phyloP scores from a whole-genome alignment of 108 stramenopile species.

The Pseudonitzschia multistriata region DNA sequence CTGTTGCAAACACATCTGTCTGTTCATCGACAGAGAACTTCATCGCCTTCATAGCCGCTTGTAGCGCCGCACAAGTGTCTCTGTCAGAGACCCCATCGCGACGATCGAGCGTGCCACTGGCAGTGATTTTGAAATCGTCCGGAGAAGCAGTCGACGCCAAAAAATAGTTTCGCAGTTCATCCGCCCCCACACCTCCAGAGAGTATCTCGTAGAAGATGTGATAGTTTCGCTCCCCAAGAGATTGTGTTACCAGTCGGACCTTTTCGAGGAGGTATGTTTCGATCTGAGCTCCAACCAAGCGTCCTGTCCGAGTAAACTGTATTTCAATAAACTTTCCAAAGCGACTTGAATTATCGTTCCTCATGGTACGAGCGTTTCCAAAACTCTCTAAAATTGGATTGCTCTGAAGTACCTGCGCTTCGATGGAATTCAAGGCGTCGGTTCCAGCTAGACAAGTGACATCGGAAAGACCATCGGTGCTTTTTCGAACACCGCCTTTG shows the following conservation, averaged over 20 bases:
- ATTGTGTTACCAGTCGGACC: constrained; percentile 81
- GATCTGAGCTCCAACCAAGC: constrained; percentile 79
- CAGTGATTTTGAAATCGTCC: constrained; percentile 78
- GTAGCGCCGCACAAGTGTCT: constrained; percentile 66
- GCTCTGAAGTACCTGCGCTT: constrained; percentile 85
- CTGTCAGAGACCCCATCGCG: constrained; percentile 83
- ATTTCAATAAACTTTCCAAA: constrained; percentile 96
- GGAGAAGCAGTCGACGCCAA: constrained; percentile 49
- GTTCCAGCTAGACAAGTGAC: constrained; percentile 25
- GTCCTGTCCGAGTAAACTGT: constrained; percentile 65
- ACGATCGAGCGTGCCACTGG: constrained; percentile 70
- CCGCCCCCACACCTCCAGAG: constrained; percentile 33
- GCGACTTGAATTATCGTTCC: constrained; percentile 86
- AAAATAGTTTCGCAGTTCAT: constrained; percentile 53
- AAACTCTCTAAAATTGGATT: constrained; percentile 97
- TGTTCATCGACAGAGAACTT: constrained; percentile 63
- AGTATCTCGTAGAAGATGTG: constrained; percentile 89
- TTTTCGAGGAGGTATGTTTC: constrained; percentile 94
- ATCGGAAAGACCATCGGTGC: constrained; percentile 25
- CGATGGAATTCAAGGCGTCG: constrained; percentile 47
- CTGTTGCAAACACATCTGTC: constrained; percentile 55
- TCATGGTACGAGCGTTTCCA: constrained; percentile 91
- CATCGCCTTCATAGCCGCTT: constrained; percentile 49
- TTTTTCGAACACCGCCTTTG: constrained; percentile 1
- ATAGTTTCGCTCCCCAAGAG: constrained; percentile 89